Evolutionary conservation across 345 rosid species (phyloP).

Genomic region (Heritiera fomes): DNA sequence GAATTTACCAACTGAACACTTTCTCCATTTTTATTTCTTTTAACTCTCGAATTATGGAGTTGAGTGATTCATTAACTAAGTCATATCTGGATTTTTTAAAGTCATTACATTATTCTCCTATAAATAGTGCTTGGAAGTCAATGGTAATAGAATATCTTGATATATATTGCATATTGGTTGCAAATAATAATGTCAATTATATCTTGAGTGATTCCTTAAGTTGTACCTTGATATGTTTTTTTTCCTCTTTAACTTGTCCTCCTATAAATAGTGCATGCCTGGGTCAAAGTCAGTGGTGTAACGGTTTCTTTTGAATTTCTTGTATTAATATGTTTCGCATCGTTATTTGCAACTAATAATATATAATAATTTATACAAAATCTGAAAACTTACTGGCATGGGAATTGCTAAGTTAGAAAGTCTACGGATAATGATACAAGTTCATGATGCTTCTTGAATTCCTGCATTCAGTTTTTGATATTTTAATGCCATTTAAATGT

Average conservation of each 20-base stretch:
- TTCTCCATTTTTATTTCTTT: not conserved
- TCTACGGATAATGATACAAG: not conserved
- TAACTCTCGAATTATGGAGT: not conserved
- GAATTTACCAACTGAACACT: not conserved
- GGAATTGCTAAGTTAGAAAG: not conserved
- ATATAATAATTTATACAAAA: not conserved
- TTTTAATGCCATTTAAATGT: not conserved
- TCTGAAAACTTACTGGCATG: not conserved
- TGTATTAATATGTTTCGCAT: not conserved
- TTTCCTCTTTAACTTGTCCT: not conserved
- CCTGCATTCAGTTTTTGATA: not conserved
- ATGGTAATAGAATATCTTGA: not conserved
- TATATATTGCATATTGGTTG: conserved; percentile 2
- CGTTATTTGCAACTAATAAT: not conserved
- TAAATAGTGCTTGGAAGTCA: not conserved
- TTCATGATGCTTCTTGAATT: not conserved
- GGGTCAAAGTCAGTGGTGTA: not conserved
- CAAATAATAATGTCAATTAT: not conserved
- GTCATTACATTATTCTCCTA: not conserved
- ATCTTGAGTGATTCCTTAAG: not conserved
- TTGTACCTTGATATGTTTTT: not conserved
- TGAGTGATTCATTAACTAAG: not conserved
- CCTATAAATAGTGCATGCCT: not conserved
- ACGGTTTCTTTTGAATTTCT: conserved; percentile 2
- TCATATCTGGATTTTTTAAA: not conserved